A percentile compares a stretch with the other conserved stretches of the same genome.
phyloP scores from a whole-genome alignment of 2,329 filamentous ascomycete genomes.

The Diaporthe eres region DNA sequence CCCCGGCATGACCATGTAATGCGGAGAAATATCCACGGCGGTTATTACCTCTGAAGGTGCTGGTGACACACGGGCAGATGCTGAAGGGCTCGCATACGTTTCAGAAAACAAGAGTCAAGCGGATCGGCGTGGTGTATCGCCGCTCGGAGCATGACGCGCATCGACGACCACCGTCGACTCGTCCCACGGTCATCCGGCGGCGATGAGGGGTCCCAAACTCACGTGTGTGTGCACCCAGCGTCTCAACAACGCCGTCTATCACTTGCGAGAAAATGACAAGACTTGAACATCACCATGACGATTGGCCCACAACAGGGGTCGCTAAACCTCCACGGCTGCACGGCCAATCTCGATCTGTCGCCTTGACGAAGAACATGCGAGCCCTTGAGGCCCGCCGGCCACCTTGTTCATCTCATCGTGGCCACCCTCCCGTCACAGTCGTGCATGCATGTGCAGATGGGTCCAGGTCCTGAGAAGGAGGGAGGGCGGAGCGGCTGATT shows the following conservation, averaged over 20 bases:
- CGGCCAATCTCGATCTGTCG: slow-evolving; percentile 23
- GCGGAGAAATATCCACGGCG: slow-evolving; percentile 5
- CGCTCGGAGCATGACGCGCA: slow-evolving; percentile 15
- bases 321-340: background rate
- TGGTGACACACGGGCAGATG: slow-evolving; percentile 1
- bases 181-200: background rate
- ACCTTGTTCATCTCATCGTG: slow-evolving; percentile 28
- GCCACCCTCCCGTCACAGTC: slow-evolving; percentile 17
- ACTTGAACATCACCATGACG: slow-evolving; percentile 11
- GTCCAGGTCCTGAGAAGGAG: slow-evolving; percentile 23
- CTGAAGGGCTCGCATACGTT: background rate
- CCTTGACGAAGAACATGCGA: slow-evolving; percentile 2
- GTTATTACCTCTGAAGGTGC: background rate
- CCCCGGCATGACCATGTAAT: background rate
- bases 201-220: slow-evolving; percentile 1
- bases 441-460: slow-evolving; percentile 26
- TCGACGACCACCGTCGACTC: background rate
- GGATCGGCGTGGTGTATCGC: background rate
- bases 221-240: background rate
- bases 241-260: background rate
- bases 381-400: slow-evolving; percentile 9
- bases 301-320: background rate
- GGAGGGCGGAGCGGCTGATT: slow-evolving; percentile 27
- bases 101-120: slow-evolving; percentile 19
- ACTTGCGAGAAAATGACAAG: background rate